Base-by-base conservation (phyloP, 1,284 basidiomycete species). In the Tetrapyrgos nigripes region DNA sequence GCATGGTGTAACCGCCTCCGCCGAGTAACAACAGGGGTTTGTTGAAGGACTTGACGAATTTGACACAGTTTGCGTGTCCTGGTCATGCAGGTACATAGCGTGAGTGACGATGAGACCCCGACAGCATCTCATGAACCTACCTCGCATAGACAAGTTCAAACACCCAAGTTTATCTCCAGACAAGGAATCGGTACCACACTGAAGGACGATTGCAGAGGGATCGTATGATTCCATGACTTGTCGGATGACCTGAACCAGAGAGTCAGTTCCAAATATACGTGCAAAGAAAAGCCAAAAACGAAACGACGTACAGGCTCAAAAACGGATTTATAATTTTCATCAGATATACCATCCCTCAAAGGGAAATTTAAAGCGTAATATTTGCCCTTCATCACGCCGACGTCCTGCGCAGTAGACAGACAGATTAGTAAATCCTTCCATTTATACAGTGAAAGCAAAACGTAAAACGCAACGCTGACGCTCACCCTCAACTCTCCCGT, bases 1-100 rank as follows among this genome's bases (percentile, higher is more conserved):
- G 91, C 87, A 99, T 98, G 1, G 97, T 99, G 75, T 99, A 99
- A 0, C 97, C 97, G 8, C 97, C 97, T 19, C 97, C 97, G 21
- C 97, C 97, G 9, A 99, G 86, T 46, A 99, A 82, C 14, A 99
- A 79, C 24, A 99, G 75, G 0, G 97, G 97, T 55, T 95, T 89
- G 68, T 94, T 92, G 79, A 99, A 98, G 1, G 92, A 94, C 73
- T 99, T 98, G 62, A 99, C 94, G 72, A 96, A 99, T 68, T 91
- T 92, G 24, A 99, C 97, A 66, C 97, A 99, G 68, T 96, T 95
- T 2, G 97, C 97, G 71, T 99, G 97, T 4, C 95, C 93, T 92
- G 44, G 17, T 27, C 24, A 53, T 26, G 21, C n/a, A n/a, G n/a
- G n/a, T 10, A 17, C 46, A 13, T 33, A n/a, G 10, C 11, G 23